A percentile compares a stretch with the other conserved stretches of the same genome.
phyloP scores from a whole-genome alignment of 768 basidiomycete species.

The Infundibulicybe gibba region DNA sequence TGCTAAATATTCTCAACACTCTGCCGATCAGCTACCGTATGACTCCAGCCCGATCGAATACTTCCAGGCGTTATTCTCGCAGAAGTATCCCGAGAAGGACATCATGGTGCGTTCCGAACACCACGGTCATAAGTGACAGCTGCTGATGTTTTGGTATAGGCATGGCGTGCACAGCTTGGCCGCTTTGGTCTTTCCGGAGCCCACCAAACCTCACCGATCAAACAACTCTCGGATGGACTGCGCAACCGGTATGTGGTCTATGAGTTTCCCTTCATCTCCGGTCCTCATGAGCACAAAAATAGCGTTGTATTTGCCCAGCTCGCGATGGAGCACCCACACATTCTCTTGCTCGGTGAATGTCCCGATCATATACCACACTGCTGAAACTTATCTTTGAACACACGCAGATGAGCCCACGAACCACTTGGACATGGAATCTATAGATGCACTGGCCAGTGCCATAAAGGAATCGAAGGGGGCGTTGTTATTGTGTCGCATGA shows the following conservation, averaged over 20 bases:
- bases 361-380: neutral
- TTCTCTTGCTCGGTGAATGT: constrained; percentile 70
- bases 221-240: constrained; percentile 92
- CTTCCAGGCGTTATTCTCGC: constrained; percentile 74
- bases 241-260: constrained; percentile 73
- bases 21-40: constrained; percentile 97
- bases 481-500: constrained; percentile 99
- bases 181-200: constrained; percentile 93
- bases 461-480: constrained; percentile 97
- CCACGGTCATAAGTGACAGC: no score
- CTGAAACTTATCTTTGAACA: neutral
- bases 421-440: constrained; percentile 97
- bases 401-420: constrained; percentile 86
- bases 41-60: constrained; percentile 90
- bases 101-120: constrained; percentile 39
- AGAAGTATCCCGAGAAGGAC: constrained; percentile 95
- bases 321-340: constrained; percentile 96
- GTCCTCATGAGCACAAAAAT: constrained; percentile 8
- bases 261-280: neutral
- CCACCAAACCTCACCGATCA: constrained; percentile 93
- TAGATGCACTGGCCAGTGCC: constrained; percentile 91
- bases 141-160: constrained; percentile 34
- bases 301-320: constrained; percentile 96
- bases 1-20: constrained; percentile 98
- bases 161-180: constrained; percentile 93